These are phyloP conservation scores for Paecilomyces fulvus DNA, from an alignment of 2,329 filamentous ascomycete genomes.

Conservation along the genomic window DNA sequence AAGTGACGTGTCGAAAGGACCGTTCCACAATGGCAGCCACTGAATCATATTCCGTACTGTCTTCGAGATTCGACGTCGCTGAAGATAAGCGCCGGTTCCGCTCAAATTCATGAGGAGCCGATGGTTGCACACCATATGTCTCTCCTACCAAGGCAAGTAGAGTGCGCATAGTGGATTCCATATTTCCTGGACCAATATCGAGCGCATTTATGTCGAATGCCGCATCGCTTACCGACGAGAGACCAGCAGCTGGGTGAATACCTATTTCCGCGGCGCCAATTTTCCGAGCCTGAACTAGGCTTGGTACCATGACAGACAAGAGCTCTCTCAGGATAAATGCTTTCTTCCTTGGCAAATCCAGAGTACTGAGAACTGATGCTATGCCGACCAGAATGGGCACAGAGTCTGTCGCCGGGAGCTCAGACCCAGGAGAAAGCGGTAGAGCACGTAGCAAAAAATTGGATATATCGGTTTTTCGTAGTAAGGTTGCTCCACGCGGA, in stretches of 20 bases:
- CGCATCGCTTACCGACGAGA: conserved; percentile 60
- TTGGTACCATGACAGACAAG: conserved; percentile 71
- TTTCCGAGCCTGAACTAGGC: conserved; percentile 82
- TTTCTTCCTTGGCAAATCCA: conserved; percentile 82
- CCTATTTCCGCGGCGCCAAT: conserved; percentile 92
- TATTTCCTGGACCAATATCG: conserved; percentile 32
- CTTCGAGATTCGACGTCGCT: conserved; percentile 8
- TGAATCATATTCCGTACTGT: conserved; percentile 23
- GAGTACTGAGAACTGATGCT: conserved; percentile 68
- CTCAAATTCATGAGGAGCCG: conserved; percentile 25
- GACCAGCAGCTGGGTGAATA: conserved; percentile 83
- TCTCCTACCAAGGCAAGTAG: conserved; percentile 31
- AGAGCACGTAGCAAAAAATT: conserved; percentile 61
- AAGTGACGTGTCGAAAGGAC: conserved; percentile 36
- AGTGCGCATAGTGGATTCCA: conserved; percentile 33
- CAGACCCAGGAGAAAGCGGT: conserved; percentile 51
- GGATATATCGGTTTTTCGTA: conserved; percentile 55
- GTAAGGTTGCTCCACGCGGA: conserved; percentile 33
- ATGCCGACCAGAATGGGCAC: conserved; percentile 77
- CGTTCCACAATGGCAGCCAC: conserved; percentile 34
- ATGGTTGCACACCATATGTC: conserved; percentile 33
- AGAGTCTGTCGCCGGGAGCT: conserved; percentile 65
- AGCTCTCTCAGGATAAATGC: conserved; percentile 82
- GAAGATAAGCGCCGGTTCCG: conserved; percentile 17
- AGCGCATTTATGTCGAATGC: conserved; percentile 36